Conservation (phyloP, 228 moss, liverwort and hornwort genomes). For the Sphagnum fallax region DNA sequence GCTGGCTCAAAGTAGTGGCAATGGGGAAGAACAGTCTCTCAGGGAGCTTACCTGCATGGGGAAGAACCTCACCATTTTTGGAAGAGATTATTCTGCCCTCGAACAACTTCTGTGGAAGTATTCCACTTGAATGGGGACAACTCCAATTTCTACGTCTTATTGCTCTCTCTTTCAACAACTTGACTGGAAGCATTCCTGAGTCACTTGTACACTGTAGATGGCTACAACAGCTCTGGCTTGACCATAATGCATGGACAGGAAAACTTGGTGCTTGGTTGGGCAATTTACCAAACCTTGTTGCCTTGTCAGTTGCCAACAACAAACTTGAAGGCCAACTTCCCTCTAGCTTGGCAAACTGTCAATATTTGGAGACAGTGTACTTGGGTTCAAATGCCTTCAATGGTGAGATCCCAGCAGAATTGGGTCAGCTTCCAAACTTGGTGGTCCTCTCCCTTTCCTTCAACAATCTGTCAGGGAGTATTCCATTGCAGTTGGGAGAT, state of each 20-base stretch:
- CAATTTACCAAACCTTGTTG: neutral
- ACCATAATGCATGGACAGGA: slow-evolving; percentile 7
- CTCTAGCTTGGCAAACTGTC: slow-evolving; percentile 8
- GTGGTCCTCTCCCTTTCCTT: slow-evolving; percentile 11
- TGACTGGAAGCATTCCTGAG: slow-evolving; percentile 7
- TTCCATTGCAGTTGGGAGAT: slow-evolving; percentile 17
- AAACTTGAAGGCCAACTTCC: slow-evolving; percentile 7
- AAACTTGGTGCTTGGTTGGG: slow-evolving; percentile 6
- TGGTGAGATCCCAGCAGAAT: slow-evolving; percentile 10
- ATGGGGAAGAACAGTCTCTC: slow-evolving; percentile 5
- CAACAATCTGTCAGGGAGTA: slow-evolving; percentile 15
- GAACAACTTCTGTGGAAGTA: slow-evolving; percentile 1
- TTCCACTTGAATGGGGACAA: slow-evolving; percentile 7
- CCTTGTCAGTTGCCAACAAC: slow-evolving; percentile 3
- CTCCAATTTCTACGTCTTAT: slow-evolving; percentile 1
- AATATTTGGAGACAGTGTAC: slow-evolving; percentile 4
- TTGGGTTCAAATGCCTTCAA: slow-evolving; percentile 14
- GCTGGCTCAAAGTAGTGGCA: slow-evolving; percentile 7
- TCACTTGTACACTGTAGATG: slow-evolving; percentile 6
- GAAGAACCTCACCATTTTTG: slow-evolving; percentile 2
- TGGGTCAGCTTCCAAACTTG: slow-evolving; percentile 14
- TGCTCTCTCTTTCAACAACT: slow-evolving; percentile 8
- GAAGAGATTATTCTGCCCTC: slow-evolving; percentile 5
- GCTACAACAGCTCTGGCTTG: slow-evolving; percentile 11
- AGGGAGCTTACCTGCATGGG: slow-evolving; percentile 5